Evolutionary conservation across 1,139 yeast genomes (phyloP).

Genomic region (Blastobotrys capitulatus): DNA sequence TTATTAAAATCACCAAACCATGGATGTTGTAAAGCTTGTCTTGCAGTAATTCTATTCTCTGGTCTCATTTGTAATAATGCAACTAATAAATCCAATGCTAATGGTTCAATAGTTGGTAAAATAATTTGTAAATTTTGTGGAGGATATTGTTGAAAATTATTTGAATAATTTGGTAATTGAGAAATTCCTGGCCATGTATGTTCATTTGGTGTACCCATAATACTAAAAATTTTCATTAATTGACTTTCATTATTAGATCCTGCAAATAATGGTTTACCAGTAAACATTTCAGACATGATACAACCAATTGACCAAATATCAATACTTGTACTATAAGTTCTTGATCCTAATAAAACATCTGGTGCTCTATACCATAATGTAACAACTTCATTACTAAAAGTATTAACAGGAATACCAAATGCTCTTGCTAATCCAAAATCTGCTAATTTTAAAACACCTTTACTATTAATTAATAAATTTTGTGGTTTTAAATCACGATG

Average conservation of each 20-base stretch:
- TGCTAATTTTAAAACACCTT: constrained; percentile 91
- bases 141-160: constrained; percentile 69
- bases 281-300: constrained; percentile 95
- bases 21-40: constrained; percentile 89
- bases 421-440: constrained; percentile 98
- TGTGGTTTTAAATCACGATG: constrained; percentile 97
- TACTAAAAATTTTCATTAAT: constrained; percentile 75
- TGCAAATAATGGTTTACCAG: constrained; percentile 96
- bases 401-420: constrained; percentile 95
- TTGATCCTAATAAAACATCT: constrained; percentile 89
- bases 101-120: constrained; percentile 70
- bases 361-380: constrained; percentile 99
- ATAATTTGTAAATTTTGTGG: constrained; percentile 79
- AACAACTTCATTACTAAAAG: constrained; percentile 95
- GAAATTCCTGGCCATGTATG: constrained; percentile 95
- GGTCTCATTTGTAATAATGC: constrained; percentile 87
- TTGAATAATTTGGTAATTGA: constrained; percentile 75
- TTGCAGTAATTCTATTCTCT: constrained; percentile 82
- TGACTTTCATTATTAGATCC: constrained; percentile 97
- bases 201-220: constrained; percentile 96
- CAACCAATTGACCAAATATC: constrained; percentile 99
- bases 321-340: constrained; percentile 91
- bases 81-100: constrained; percentile 73
- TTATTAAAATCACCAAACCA: constrained; percentile 76
- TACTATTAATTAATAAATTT: constrained; percentile 76